Evolutionary conservation across 768 basidiomycete species (phyloP), one percentile per base, ranked within the genome.

Genomic region (Lactarius sanguifluus): DNA sequence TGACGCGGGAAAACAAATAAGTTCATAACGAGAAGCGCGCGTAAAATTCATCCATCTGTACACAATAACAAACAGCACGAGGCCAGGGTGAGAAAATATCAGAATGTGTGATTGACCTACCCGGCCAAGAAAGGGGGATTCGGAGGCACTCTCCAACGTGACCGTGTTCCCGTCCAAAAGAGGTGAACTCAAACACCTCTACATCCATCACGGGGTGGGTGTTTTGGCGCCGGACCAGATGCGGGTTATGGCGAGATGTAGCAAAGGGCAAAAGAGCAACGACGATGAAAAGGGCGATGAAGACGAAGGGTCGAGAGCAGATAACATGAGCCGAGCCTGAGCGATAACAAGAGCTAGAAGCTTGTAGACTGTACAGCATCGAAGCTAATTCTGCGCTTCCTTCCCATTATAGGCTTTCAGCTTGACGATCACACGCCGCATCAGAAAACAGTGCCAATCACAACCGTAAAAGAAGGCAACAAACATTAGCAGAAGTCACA

Each of bases 391-490:
- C 12, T 25, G 50, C 50, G 50, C 50, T 52, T 52, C 50, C 50
- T 52, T 52, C 50, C 50, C 50, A 28, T 52, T 52, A 52, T 52
- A 52, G 50, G 13, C 50, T 25, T 7, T 25, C 50, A 4, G 32
- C 32, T 45, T 60, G 36, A 41, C 54, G 38, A 52, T 52, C 32
- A 41, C 32, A 9, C 16, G 28, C 34, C 28, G 20, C 43, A 66
- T 57, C 65, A 57, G 59, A 65, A 15, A 47, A 34, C 23, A 18
- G 20, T 50, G 28, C 28, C 25, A 52, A 52, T 52, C 50, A 57
- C 16, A 45, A 62, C 50, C 36, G 23, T n/a, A 40, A 52, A 34
- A 54, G 32, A 20, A 23, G 54, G 16, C 18, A 34, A 58, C 20
- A 36, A 32, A 59, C 13, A 23, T 41, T 56, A 47, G 56, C 25